These are phyloP conservation scores for Paecilomyces sp. DNA, from an alignment of 2,329 filamentous ascomycete species.

Conservation along the genomic window DNA sequence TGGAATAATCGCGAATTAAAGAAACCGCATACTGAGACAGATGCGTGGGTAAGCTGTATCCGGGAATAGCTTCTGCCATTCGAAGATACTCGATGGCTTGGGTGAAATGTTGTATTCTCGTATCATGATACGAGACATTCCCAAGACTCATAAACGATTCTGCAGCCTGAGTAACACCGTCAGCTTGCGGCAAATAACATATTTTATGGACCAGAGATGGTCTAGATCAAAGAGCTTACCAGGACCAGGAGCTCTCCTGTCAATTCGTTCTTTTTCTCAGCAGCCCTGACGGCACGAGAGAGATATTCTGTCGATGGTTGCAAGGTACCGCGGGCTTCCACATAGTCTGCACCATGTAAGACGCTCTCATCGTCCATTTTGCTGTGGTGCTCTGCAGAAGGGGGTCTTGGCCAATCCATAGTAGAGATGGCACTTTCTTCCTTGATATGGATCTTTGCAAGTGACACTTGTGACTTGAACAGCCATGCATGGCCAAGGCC, in stretches of 20 bases:
- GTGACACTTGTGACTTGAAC: conserved; percentile 41
- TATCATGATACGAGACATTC: conserved; percentile 40
- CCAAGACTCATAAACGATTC: conserved; percentile 48
- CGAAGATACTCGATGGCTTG: conserved; percentile 42
- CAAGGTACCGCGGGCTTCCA: conserved; percentile 17
- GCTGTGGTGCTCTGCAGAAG: conserved; percentile 40
- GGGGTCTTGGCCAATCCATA: conserved; percentile 27
- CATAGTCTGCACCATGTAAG: conserved; percentile 46
- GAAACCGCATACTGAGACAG: conserved; percentile 36
- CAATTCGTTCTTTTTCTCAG: conserved; percentile 28
- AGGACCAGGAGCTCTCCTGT: conserved; percentile 39
- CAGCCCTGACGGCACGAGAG: conserved; percentile 12
- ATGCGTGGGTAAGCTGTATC: conserved; percentile 38
- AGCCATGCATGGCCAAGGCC: conserved; percentile 48
- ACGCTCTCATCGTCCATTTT: conserved; percentile 44
- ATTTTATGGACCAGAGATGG: background rate
- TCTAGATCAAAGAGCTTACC: conserved; percentile 23
- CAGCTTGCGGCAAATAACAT: background rate
- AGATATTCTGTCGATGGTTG: background rate
- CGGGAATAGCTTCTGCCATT: conserved; percentile 33
- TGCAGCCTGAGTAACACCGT: conserved; percentile 32
- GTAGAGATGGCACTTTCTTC: conserved; percentile 16
- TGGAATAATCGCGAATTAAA: background rate
- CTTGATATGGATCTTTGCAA: conserved; percentile 42
- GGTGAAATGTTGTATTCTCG: conserved; percentile 39